phyloP scores from a whole-genome alignment of 305 asterid species.

The Euphrasia arctica region DNA sequence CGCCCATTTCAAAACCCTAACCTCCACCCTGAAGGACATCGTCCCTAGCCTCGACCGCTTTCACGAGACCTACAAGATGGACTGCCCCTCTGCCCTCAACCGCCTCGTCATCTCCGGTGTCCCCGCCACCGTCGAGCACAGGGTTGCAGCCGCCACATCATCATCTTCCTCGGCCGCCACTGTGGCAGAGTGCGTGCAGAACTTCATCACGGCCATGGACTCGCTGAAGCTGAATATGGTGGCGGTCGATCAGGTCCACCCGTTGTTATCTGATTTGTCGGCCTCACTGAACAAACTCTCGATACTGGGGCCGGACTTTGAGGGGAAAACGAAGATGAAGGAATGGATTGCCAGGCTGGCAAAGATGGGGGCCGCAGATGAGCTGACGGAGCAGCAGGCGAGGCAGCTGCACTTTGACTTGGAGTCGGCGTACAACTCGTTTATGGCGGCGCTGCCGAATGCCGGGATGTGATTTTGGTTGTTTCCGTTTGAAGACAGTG shows the following conservation, averaged over 20 bases:
- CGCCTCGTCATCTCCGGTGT: slow-evolving; percentile 67
- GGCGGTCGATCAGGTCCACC: slow-evolving; percentile 94
- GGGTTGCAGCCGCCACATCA: slow-evolving; percentile 48
- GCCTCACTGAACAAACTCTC: slow-evolving; percentile 68
- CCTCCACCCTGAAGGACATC: slow-evolving; percentile 60
- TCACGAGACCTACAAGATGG: slow-evolving; percentile 74
- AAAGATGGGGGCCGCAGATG: slow-evolving; percentile 89
- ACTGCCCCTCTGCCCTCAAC: slow-evolving; percentile 66
- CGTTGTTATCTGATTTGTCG: slow-evolving; percentile 64
- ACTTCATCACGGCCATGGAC: slow-evolving; percentile 81
- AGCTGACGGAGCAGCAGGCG: slow-evolving; percentile 83
- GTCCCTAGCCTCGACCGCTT: slow-evolving; percentile 71
- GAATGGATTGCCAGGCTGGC: slow-evolving; percentile 86
- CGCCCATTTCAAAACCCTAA: slow-evolving; percentile 68
- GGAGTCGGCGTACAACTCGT: slow-evolving; percentile 87
- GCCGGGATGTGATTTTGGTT: slow-evolving; percentile 47
- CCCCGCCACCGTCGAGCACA: slow-evolving; percentile 84
- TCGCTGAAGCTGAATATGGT: slow-evolving; percentile 79
- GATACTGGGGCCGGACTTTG: slow-evolving; percentile 77
- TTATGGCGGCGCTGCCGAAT: slow-evolving; percentile 85
- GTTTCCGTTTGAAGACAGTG: slow-evolving; percentile 28
- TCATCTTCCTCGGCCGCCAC: slow-evolving; percentile 60
- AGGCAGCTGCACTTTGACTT: slow-evolving; percentile 93
- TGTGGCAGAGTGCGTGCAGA: slow-evolving; percentile 91
- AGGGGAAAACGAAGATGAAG: slow-evolving; percentile 76